These are phyloP conservation scores for Thelonectria rubi DNA, from an alignment of 2,329 filamentous ascomycete species.

Conservation along the genomic window DNA sequence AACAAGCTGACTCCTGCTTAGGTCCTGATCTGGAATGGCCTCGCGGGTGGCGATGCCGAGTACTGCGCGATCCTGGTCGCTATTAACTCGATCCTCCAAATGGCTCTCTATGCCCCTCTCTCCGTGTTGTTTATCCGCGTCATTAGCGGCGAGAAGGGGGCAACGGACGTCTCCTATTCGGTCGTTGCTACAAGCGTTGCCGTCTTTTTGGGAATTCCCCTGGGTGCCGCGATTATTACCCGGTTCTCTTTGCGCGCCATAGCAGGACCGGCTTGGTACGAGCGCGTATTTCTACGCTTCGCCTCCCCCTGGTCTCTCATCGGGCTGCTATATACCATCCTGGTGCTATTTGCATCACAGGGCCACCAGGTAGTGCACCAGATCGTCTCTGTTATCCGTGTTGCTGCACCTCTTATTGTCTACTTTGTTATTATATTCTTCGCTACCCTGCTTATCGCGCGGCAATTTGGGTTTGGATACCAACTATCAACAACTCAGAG, in stretches of 20 bases:
- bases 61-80: constrained; percentile 86
- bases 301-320: constrained; percentile 79
- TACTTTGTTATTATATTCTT: constrained; percentile 84
- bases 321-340: constrained; percentile 85
- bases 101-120: constrained; percentile 76
- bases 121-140: constrained; percentile 75
- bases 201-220: constrained; percentile 85
- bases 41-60: constrained; percentile 77
- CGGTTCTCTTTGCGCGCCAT: constrained; percentile 68
- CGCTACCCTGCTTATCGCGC: constrained; percentile 68
- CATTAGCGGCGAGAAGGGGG: constrained; percentile 62
- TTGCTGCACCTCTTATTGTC: constrained; percentile 81
- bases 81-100: constrained; percentile 78
- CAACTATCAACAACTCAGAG: constrained; percentile 77
- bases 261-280: constrained; percentile 69
- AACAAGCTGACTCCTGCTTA: too few relatives aligned
- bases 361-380: constrained; percentile 80
- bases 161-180: constrained; percentile 62
- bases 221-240: constrained; percentile 80
- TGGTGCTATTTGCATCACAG: constrained; percentile 86
- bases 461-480: constrained; percentile 77
- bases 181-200: constrained; percentile 82
- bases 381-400: constrained; percentile 82
- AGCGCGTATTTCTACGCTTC: constrained; percentile 73
- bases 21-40: constrained; percentile 73